These are phyloP conservation scores for Trametes polyzona DNA, from an alignment of 1,284 basidiomycete species.

Conservation along the genomic window DNA sequence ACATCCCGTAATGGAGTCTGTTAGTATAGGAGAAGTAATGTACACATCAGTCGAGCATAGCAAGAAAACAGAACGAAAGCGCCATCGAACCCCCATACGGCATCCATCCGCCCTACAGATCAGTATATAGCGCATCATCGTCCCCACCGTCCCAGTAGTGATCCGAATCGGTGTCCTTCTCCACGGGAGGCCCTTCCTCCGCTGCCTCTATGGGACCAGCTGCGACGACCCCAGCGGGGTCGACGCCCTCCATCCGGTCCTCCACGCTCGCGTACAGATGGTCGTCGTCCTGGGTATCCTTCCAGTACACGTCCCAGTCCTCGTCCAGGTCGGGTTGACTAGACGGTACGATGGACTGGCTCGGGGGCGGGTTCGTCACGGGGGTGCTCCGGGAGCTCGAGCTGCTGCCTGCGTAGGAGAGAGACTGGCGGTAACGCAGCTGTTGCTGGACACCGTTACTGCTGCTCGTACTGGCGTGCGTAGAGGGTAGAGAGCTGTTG, in stretches of 20 bases:
- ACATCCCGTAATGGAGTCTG: neutral
- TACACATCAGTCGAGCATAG: neutral
- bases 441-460: neutral
- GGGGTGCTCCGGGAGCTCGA: neutral
- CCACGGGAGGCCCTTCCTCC: constrained; percentile 8
- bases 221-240: neutral
- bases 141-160: constrained; percentile 3
- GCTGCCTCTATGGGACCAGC: neutral
- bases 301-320: constrained; percentile 52
- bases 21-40: neutral
- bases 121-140: constrained; percentile 2
- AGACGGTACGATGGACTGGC: constrained; percentile 9
- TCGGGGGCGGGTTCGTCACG: neutral
- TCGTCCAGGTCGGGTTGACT: constrained; percentile 28
- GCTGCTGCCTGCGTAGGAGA: neutral
- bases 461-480: neutral
- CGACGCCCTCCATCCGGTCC: neutral
- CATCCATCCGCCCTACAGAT: neutral
- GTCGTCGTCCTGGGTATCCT: constrained; percentile 32
- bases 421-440: neutral
- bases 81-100: neutral
- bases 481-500: neutral
- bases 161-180: constrained; percentile 10
- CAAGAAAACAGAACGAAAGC: neutral
- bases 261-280: constrained; percentile 4